A percentile compares a stretch with the other conserved stretches of the same genome.
Conservation (phyloP, 2,329 filamentous ascomycete species). For the Aspergillus sergii region DNA sequence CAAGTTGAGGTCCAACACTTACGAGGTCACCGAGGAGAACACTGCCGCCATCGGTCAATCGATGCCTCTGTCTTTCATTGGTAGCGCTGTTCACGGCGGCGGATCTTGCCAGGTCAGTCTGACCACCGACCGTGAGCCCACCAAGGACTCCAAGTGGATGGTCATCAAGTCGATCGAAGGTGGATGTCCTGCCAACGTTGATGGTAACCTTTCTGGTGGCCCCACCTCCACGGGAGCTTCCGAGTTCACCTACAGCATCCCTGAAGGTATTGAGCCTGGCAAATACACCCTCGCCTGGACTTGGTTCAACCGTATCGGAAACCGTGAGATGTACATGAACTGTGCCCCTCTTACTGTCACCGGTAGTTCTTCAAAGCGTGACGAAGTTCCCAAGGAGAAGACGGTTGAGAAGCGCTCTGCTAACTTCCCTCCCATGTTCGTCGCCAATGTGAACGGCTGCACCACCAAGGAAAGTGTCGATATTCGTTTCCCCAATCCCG, state of each 20-base stretch:
- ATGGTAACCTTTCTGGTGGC: slow-evolving; percentile 61
- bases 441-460: slow-evolving; percentile 71
- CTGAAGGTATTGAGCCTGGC: slow-evolving; percentile 70
- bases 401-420: slow-evolving; percentile 56
- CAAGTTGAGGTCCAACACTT: slow-evolving; percentile 60
- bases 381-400: slow-evolving; percentile 39
- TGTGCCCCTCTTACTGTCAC: slow-evolving; percentile 75
- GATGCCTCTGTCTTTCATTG: slow-evolving; percentile 67
- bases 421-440: slow-evolving; percentile 72
- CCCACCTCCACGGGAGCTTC: slow-evolving; percentile 52
- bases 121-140: slow-evolving; percentile 74
- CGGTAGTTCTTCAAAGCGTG: slow-evolving; percentile 40
- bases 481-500: slow-evolving; percentile 70
- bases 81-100: slow-evolving; percentile 80
- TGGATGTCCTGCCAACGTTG: slow-evolving; percentile 71
- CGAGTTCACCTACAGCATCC: slow-evolving; percentile 71
- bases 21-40: slow-evolving; percentile 53
- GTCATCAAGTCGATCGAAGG: slow-evolving; percentile 88
- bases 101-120: slow-evolving; percentile 90
- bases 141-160: slow-evolving; percentile 71
- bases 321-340: slow-evolving; percentile 98
- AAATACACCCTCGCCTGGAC: slow-evolving; percentile 86
- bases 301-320: slow-evolving; percentile 91
- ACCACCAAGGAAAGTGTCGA: slow-evolving; percentile 57
- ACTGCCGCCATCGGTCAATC: slow-evolving; percentile 64